Base-by-base conservation (phyloP, 768 basidiomycete genomes). In the Termitomyces sp. region DNA sequence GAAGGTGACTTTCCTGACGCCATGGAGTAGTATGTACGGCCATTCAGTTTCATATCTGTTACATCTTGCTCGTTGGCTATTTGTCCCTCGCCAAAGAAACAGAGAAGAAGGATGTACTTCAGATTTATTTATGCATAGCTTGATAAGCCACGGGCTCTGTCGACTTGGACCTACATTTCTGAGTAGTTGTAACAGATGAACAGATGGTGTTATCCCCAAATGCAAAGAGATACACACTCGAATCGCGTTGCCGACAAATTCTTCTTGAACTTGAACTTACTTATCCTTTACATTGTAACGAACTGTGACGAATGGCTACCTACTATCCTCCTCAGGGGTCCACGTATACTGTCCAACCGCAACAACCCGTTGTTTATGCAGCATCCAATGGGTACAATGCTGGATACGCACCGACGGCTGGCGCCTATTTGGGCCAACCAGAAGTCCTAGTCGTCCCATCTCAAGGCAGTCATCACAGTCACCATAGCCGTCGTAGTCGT, bases 1-100 rank as follows among this genome's bases (percentile, higher is more conserved):
- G 92, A 91, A 60, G 93, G 94, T 7, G 93, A 95, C 70, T 95
- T 95, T 71, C 80, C 82, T 59, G 88, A 87, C 13, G 57, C 44
- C 12, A 54, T 60, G 54, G 62, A 58, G 61, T 57, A 57, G 45
- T 36, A 24, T 28, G 18, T 42, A n/a, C n/a, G 40, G 20, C 40
- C 18, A 10, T 20, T 42, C 2, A 10, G 18, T 40, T 30, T 13
- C 36, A 24, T 42, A 58, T 22, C 30, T 48, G 18, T 48, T 42
- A 26, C 18, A 7, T 36, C 33, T 35, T 22, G 20, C 6, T 48
- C 33, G 26, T 10, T 50, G 24, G 7, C 16, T 7, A 26, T 8
- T 9, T 38, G 44, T 13, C 13, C 12, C 13, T 22, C 9, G 12
- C 44, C 5, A 24, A 24, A 45, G 22, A 22, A 44, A 22, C 20